Conservation (phyloP, 129 eudicot species). For the Logfia minima region DNA sequence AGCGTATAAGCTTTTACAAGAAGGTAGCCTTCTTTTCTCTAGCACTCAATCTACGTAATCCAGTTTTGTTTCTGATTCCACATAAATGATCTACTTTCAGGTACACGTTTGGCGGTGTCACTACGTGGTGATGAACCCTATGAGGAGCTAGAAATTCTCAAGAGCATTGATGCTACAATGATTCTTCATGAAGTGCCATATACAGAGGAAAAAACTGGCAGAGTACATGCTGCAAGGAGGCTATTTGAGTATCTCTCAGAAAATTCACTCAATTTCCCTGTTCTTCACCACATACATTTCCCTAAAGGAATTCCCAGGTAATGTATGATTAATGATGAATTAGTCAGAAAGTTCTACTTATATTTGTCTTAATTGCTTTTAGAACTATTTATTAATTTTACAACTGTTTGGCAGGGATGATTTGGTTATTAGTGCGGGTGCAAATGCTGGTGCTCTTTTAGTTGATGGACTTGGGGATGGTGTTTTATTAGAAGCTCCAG, state of each 20-base stretch:
- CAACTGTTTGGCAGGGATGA: slow-evolving; percentile 64
- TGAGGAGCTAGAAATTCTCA: slow-evolving; percentile 74
- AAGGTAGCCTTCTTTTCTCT: slow-evolving; percentile 47
- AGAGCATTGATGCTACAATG: slow-evolving; percentile 72
- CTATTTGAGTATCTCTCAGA: slow-evolving; percentile 81
- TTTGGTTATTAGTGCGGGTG: slow-evolving; percentile 87
- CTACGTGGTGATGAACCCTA: slow-evolving; percentile 85
- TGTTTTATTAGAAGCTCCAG: slow-evolving; percentile 74
- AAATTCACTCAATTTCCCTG: slow-evolving; percentile 78
- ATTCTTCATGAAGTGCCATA: slow-evolving; percentile 76
- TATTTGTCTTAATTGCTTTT: background rate
- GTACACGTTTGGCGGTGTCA: slow-evolving; percentile 82
- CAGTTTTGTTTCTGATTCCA: slow-evolving; percentile 23
- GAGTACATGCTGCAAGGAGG: slow-evolving; percentile 98
- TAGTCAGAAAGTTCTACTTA: background rate
- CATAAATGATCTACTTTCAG: slow-evolving; percentile 36
- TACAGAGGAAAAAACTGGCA: slow-evolving; percentile 75
- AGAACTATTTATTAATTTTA: slow-evolving; percentile 2
- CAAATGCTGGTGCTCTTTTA: slow-evolving; percentile 85
- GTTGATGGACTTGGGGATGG: slow-evolving; percentile 99
- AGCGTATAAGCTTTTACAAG: slow-evolving; percentile 84
- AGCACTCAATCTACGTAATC: background rate
- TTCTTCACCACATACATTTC: slow-evolving; percentile 85
- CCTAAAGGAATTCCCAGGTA: slow-evolving; percentile 77
- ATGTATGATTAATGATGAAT: background rate